phyloP scores from a whole-genome alignment of 306 rosid genomes.

The Clitoria ternatea region DNA sequence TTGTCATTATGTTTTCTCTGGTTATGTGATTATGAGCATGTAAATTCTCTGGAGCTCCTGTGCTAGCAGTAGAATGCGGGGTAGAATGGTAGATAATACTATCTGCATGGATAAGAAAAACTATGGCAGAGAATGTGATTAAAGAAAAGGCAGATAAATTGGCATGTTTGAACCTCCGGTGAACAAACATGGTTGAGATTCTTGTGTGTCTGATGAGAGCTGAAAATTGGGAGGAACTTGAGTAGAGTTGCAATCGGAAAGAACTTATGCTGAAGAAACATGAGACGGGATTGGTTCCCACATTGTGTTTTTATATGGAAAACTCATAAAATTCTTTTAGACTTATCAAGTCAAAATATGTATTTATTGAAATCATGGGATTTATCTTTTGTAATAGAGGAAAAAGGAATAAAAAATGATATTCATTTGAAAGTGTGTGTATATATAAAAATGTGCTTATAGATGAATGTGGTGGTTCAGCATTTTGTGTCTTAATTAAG shows the following conservation, averaged over 20 bases:
- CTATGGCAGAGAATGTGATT: conserved; percentile 27
- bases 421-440: too few species aligned
- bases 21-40: background rate
- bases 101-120: conserved; percentile 33
- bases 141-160: conserved; percentile 25
- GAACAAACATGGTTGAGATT: conserved; percentile 24
- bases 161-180: conserved; percentile 14
- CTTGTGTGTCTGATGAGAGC: background rate
- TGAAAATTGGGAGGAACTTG: background rate
- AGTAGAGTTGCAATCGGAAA: background rate
- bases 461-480: too few species aligned
- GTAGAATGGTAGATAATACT: conserved; percentile 18
- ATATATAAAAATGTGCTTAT: too few species aligned
- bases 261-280: background rate
- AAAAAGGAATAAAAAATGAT: too few species aligned
- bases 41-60: background rate
- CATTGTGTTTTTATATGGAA: background rate
- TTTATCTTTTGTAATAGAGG: too few species aligned
- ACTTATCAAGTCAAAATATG: background rate
- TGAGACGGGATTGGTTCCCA: background rate
- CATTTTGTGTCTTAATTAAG: too few species aligned
- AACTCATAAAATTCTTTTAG: background rate
- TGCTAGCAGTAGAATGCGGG: background rate
- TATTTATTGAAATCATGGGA: background rate
- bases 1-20: background rate